Conservation (phyloP, 2,329 filamentous ascomycete genomes). For the Claviceps spartinae region DNA sequence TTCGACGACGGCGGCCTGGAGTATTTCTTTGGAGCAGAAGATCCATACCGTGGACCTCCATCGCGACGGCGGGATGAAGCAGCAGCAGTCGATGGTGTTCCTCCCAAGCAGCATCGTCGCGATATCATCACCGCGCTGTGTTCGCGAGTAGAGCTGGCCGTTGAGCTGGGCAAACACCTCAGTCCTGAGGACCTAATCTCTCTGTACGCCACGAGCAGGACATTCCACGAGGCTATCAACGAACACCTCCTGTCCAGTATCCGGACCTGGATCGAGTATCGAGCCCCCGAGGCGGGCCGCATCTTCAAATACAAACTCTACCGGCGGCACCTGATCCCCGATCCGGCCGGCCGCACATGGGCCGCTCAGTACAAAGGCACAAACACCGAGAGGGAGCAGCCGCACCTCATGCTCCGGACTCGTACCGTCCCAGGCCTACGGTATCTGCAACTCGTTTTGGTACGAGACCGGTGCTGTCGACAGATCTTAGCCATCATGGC, state of each 20-base stretch:
- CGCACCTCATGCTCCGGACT: constrained; percentile 14
- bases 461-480: constrained; percentile 39
- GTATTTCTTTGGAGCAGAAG: constrained; percentile 16
- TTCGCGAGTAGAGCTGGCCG: constrained; percentile 35
- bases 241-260: constrained; percentile 45
- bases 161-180: constrained; percentile 42
- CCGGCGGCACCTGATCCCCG: constrained; percentile 38
- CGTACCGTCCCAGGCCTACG: constrained; percentile 47
- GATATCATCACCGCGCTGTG: constrained; percentile 32
- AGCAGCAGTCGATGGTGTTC: neutral
- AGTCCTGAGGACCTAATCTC: constrained; percentile 41
- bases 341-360: constrained; percentile 39
- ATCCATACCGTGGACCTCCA: constrained; percentile 15
- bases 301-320: constrained; percentile 52
- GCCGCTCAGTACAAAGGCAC: constrained; percentile 9
- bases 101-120: constrained; percentile 14
- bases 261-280: constrained; percentile 36
- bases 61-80: neutral
- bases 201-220: constrained; percentile 50
- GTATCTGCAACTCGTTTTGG: constrained; percentile 55
- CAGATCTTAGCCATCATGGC: constrained; percentile 52
- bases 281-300: constrained; percentile 39
- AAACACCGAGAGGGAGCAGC: constrained; percentile 1
- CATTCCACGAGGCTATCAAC: constrained; percentile 48
- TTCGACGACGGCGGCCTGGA: constrained; percentile 15